phyloP scores from a whole-genome alignment of 768 basidiomycete genomes.

The Tricholoma saponaceum region DNA sequence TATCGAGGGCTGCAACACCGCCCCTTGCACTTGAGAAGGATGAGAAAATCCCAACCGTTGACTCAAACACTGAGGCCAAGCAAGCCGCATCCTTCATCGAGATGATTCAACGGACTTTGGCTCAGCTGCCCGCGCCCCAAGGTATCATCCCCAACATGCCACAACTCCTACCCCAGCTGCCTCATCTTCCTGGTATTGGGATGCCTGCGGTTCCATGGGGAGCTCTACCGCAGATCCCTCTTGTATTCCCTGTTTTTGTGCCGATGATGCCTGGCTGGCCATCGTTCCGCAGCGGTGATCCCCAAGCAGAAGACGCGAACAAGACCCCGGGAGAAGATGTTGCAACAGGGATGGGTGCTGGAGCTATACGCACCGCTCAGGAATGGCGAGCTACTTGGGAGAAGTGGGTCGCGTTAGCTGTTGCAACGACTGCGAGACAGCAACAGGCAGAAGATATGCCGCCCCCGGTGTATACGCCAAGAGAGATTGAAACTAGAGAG shows the following conservation, averaged over 20 bases:
- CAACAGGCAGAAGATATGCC: conserved; percentile 47
- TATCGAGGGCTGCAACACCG: conserved; percentile 30
- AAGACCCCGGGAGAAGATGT: conserved; percentile 31
- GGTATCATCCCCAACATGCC: conserved; percentile 42
- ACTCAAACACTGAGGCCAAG: conserved; percentile 25
- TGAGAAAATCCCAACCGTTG: conserved; percentile 19
- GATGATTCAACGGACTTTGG: conserved; percentile 73
- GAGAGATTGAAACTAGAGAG: conserved; percentile 35
- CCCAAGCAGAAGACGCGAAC: conserved; percentile 23
- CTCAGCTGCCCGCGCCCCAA: conserved; percentile 56
- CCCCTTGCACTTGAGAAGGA: conserved; percentile 19
- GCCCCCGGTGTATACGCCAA: conserved; percentile 72
- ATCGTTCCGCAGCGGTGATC: conserved; percentile 54
- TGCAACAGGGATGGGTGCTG: conserved; percentile 34
- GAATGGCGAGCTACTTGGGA: conserved; percentile 73
- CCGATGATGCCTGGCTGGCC: conserved; percentile 64
- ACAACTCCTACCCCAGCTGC: conserved; percentile 52
- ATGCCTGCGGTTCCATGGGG: conserved; percentile 63
- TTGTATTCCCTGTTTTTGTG: conserved; percentile 78
- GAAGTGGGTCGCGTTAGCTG: conserved; percentile 62
- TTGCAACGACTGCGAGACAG: conserved; percentile 43
- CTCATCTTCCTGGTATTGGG: conserved; percentile 65
- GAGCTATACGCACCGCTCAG: conserved; percentile 47
- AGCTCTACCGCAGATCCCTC: conserved; percentile 61
- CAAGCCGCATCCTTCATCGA: conserved; percentile 56